Evolutionary conservation across 1,284 basidiomycete genomes (phyloP).

Genomic region (Melampsora larici-populina): DNA sequence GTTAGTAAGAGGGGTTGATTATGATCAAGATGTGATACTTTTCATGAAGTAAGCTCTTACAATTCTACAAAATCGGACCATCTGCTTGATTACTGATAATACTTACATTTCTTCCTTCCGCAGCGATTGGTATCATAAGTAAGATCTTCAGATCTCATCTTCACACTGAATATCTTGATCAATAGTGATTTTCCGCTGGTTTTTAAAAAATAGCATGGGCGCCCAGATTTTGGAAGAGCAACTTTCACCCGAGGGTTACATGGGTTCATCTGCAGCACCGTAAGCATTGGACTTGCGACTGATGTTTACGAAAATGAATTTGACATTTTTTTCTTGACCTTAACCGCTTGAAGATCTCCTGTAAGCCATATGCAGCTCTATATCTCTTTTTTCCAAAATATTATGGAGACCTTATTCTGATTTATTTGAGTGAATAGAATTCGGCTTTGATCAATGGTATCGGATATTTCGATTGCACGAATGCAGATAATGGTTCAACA

Average conservation of each 20-base stretch:
- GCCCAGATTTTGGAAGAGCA: slow-evolving; percentile 10
- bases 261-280: slow-evolving; percentile 49
- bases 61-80: neutral
- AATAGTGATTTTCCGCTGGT: too few species aligned
- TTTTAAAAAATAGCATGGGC: too few species aligned
- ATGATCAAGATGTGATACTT: slow-evolving; percentile 51
- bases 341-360: neutral
- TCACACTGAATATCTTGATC: neutral
- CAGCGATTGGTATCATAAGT: slow-evolving; percentile 57
- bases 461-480: slow-evolving; percentile 6
- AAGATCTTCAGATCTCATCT: slow-evolving; percentile 12
- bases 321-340: neutral
- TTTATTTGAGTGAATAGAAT: neutral
- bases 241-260: slow-evolving; percentile 46
- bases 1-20: slow-evolving; percentile 49
- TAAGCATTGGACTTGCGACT: slow-evolving; percentile 53
- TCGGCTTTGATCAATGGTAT: slow-evolving; percentile 15
- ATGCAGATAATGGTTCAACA: neutral
- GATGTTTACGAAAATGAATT: slow-evolving; percentile 51
- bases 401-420: too few species aligned
- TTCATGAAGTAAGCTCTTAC: slow-evolving; percentile 50
- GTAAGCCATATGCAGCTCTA: neutral
- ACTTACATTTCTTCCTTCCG: neutral
- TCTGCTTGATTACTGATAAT: neutral
- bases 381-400: too few species aligned